Percentiles rank a stretch among this genome's conserved stretches.
These are phyloP conservation scores for Inga leiocalycina DNA, from an alignment of 306 rosid species.

Conservation along the genomic window DNA sequence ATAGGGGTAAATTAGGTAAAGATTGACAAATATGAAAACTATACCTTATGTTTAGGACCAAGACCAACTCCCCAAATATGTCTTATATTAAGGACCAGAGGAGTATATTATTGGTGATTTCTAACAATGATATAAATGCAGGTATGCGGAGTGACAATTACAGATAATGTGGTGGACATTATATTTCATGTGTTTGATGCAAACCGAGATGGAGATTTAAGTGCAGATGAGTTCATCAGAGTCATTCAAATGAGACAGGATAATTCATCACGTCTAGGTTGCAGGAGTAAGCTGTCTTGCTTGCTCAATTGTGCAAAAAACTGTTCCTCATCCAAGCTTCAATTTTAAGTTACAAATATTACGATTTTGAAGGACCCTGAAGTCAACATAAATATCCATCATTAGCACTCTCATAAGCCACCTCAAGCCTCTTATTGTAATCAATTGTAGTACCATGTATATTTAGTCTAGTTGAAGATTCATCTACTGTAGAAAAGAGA, in stretches of 20 bases:
- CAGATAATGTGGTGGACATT: conserved; percentile 62
- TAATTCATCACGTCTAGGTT: conserved; percentile 32
- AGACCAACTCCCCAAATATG: too few species aligned
- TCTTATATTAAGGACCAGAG: too few species aligned
- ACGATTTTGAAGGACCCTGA: neutral
- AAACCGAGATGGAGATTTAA: conserved; percentile 62
- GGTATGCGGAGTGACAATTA: conserved; percentile 69
- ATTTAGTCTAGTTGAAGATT: neutral
- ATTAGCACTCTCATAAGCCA: conserved; percentile 14
- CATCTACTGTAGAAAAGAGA: conserved; percentile 12
- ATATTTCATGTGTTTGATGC: conserved; percentile 76
- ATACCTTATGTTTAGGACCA: too few species aligned
- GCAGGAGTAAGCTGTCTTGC: conserved; percentile 54
- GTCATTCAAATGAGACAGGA: conserved; percentile 59
- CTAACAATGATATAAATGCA: conserved; percentile 25
- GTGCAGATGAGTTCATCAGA: conserved; percentile 66
- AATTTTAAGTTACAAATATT: conserved; percentile 11
- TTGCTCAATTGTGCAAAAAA: conserved; percentile 55
- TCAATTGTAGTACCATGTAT: conserved; percentile 4
- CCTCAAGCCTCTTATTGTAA: conserved; percentile 6
- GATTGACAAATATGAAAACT: too few species aligned
- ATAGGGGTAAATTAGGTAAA: too few species aligned
- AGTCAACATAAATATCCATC: conserved; percentile 13
- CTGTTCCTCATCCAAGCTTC: conserved; percentile 47
- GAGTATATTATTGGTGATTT: neutral